Evolutionary conservation across 2,329 filamentous ascomycete species (phyloP), one percentile per base, ranked within the genome.

Genomic region (Passalora sequoiae): DNA sequence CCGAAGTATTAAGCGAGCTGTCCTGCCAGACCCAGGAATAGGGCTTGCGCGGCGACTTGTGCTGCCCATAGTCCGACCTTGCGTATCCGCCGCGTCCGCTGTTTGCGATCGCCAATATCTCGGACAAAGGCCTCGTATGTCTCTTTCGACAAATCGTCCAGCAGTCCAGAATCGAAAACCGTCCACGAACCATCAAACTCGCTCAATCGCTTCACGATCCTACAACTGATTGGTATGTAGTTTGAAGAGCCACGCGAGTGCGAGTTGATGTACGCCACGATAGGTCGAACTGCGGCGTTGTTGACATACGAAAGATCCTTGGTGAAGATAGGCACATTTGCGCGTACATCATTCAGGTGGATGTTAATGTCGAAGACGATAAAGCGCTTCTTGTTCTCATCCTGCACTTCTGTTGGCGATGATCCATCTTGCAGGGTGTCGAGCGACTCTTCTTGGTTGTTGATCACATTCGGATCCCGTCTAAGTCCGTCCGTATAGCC

Each of bases 161-260:
- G 88, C 40, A 98, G 71, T 1, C 89, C 89, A 58, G 86, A 92
- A 66, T 98, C 92, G 62, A 86, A 97, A 20, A 94, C 76, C 3
- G 89, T 91, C 92, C 92, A 97, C 56, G 85, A 86, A 24, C 92
- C 92, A 64, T 97, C 87, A 60, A 98, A 98, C 63, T 98, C 92
- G 46, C 77, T 77, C 13, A 82, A 77, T 5, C 82, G 81, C 71
- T 98, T 98, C 52, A 97, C 88, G 37, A 98, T 86, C 48, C 91
- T 84, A 68, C 92, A 97, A 57, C 84, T 86, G 58, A 98, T 88
- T 19, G 92, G 92, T 31, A 98, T 97, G 60, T 95, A 97, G 0
- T 91, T 94, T 61, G 83, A 84, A n/a, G 46, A 46, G 21, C 53
- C 41, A 31, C 50, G 54, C 12, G 48, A 50, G 64, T 89, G 87